These are phyloP conservation scores for Dryas octopetala DNA, from an alignment of 306 rosid species.

Conservation along the genomic window DNA sequence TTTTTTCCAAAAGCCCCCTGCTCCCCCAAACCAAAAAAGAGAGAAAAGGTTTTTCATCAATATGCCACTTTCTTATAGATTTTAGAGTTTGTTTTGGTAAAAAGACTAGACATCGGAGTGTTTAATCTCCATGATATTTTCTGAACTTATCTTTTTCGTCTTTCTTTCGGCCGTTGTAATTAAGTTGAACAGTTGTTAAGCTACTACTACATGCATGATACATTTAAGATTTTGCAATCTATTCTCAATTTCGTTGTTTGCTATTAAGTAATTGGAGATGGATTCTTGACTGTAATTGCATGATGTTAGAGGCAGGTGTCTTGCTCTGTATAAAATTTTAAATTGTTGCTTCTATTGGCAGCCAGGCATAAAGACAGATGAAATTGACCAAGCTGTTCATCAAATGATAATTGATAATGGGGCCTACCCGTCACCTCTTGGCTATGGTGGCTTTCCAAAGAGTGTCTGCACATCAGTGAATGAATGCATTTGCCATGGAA, in stretches of 20 bases:
- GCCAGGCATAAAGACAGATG: constrained; percentile 93
- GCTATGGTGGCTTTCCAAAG: constrained; percentile 94
- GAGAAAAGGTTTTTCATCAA: neutral
- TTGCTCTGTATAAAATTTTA: constrained; percentile 32
- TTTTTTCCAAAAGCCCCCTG: too few species aligned
- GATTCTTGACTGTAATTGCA: constrained; percentile 10
- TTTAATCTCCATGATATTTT: neutral
- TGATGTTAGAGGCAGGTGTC: neutral
- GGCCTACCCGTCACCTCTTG: constrained; percentile 96
- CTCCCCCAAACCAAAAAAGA: neutral
- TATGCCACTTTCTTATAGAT: neutral
- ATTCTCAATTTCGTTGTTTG: neutral
- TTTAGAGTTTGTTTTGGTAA: neutral
- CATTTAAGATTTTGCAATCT: neutral
- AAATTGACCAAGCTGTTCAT: constrained; percentile 90
- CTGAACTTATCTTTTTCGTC: neutral
- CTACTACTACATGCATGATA: neutral
- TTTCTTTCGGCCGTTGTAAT: neutral
- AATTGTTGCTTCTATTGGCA: constrained; percentile 63
- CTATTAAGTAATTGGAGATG: constrained; percentile 10
- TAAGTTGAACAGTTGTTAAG: neutral
- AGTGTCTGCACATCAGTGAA: constrained; percentile 97
- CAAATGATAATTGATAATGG: constrained; percentile 91
- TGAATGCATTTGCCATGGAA: constrained; percentile 96
- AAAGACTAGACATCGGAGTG: neutral